Evolutionary conservation across 495 filamentous ascomycete species (phyloP).

Genomic region (Penicillium lagena): DNA sequence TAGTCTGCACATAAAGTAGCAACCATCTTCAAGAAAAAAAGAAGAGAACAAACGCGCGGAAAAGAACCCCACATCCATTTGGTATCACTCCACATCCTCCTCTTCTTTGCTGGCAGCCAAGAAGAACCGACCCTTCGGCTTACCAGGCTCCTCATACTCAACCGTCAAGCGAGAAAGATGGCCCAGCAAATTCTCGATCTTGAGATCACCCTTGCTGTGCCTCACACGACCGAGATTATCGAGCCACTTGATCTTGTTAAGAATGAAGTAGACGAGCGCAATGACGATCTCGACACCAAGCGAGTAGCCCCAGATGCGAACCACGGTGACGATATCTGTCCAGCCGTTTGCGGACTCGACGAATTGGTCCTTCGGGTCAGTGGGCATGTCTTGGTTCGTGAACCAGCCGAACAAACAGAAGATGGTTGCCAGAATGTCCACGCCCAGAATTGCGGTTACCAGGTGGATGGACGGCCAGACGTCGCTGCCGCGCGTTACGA

Average conservation of each 20-base stretch:
- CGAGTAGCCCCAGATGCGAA: conserved; percentile 71
- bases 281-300: conserved; percentile 70
- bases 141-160: conserved; percentile 56
- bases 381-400: conserved; percentile 41
- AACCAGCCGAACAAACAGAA: conserved; percentile 72
- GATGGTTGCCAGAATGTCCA: conserved; percentile 59
- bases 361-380: conserved; percentile 31
- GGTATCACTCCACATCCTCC: conserved; percentile 30
- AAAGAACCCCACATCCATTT: no score
- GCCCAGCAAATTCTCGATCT: conserved; percentile 69
- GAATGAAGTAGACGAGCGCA: conserved; percentile 66
- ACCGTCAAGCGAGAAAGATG: conserved; percentile 63
- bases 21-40: no score
- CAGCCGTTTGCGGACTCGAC: conserved; percentile 51
- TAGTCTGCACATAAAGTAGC: no score
- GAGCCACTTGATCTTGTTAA: conserved; percentile 61
- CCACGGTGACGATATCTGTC: conserved; percentile 69
- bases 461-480: conserved; percentile 65
- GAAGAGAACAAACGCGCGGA: no score
- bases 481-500: conserved; percentile 61
- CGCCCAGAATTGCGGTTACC: conserved; percentile 58
- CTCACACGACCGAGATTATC: conserved; percentile 67
- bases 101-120: conserved; percentile 37
- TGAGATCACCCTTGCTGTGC: conserved; percentile 59
- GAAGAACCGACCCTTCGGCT: conserved; percentile 30